Evolutionary conservation across 108 stramenopile genomes (phyloP).

Genomic region (Stephanodiscus triporus): DNA sequence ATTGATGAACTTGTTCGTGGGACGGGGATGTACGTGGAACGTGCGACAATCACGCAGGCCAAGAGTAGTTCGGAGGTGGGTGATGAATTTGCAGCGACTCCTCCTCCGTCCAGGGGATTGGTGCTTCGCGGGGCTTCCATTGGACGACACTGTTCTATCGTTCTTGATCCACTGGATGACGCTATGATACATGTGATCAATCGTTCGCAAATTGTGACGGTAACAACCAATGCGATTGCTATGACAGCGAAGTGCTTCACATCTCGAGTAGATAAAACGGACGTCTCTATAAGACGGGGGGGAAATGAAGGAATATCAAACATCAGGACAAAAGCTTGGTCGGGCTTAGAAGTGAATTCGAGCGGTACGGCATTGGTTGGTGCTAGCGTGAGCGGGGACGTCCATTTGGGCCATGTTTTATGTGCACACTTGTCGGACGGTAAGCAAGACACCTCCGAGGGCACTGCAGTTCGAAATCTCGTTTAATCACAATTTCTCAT

Average conservation of each 20-base stretch:
- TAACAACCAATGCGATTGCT: conserved; percentile 63
- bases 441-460: conserved; percentile 6
- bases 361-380: conserved; percentile 49
- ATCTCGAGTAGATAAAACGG: conserved; percentile 13
- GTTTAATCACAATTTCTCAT: background rate
- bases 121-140: background rate
- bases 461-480: background rate
- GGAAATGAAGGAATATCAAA: conserved; percentile 4
- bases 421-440: conserved; percentile 60
- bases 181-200: conserved; percentile 67
- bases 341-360: conserved; percentile 53
- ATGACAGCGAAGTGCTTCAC: conserved; percentile 40
- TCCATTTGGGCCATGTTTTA: conserved; percentile 76
- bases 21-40: conserved; percentile 55
- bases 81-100: background rate
- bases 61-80: conserved; percentile 8
- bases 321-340: conserved; percentile 67
- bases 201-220: conserved; percentile 47
- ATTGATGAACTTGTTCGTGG: conserved; percentile 58
- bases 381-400: conserved; percentile 64
- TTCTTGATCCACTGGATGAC: conserved; percentile 72
- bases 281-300: background rate
- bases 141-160: conserved; percentile 30
- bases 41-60: conserved; percentile 45
- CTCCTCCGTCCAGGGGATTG: background rate